phyloP scores from a whole-genome alignment of 345 rosid genomes.

The Populus pruinosa region DNA sequence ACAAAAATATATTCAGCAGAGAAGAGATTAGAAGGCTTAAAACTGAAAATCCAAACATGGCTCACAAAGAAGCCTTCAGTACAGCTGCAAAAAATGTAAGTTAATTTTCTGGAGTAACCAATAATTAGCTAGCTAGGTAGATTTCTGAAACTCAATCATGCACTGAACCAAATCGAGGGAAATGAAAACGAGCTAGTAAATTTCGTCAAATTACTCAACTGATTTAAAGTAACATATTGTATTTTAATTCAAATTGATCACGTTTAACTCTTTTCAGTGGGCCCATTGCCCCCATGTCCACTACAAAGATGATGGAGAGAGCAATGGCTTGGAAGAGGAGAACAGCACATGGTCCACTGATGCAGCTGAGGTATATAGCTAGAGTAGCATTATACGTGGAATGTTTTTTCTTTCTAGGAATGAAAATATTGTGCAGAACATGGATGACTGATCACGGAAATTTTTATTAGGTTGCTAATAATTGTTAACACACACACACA shows the following conservation, averaged over 20 bases:
- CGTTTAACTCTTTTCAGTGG: conserved; percentile 58
- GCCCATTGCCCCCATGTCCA: conserved; percentile 77
- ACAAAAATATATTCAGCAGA: conserved; percentile 37
- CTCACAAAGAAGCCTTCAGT: conserved; percentile 97
- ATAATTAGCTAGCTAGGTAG: neutral
- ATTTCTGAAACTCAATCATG: neutral
- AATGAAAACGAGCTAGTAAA: neutral
- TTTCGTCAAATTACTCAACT: neutral
- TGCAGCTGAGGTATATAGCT: conserved; percentile 10
- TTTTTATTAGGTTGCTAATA: neutral
- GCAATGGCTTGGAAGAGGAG: conserved; percentile 33
- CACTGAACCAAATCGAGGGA: neutral
- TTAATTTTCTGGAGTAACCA: neutral
- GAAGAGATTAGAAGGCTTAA: conserved; percentile 98
- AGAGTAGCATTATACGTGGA: neutral
- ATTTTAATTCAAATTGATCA: neutral
- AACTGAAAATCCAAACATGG: conserved; percentile 84
- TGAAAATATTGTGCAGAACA: neutral
- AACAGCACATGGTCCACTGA: conserved; percentile 10
- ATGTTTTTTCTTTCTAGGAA: neutral
- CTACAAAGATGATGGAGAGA: conserved; percentile 46
- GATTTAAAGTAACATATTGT: neutral
- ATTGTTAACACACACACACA: neutral
- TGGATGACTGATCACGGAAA: neutral
- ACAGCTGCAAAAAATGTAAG: conserved; percentile 92